phyloP scores from a whole-genome alignment of 2,329 filamentous ascomycete species.

The Ophiostoma ips region DNA sequence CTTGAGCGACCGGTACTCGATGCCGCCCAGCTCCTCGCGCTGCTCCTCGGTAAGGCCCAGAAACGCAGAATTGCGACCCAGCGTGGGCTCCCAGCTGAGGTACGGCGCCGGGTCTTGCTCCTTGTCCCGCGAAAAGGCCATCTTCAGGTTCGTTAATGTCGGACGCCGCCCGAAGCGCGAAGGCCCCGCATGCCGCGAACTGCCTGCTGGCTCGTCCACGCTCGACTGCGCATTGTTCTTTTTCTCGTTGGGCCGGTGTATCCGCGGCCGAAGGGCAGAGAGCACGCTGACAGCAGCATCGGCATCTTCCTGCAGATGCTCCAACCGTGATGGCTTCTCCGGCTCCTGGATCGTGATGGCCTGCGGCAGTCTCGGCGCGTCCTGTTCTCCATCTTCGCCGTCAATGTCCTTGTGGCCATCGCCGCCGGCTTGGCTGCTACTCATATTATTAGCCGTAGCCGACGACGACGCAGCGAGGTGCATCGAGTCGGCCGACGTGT shows the following conservation, averaged over 20 bases:
- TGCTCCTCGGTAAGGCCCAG: conserved; percentile 79
- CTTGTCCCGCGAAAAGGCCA: conserved; percentile 39
- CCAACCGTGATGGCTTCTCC: conserved; percentile 26
- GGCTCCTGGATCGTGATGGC: conserved; percentile 58
- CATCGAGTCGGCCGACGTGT: conserved; percentile 21
- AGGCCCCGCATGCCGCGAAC: too few relatives aligned
- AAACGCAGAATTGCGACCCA: conserved; percentile 88
- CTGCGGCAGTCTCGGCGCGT: conserved; percentile 20
- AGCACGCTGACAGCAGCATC: conserved; percentile 27
- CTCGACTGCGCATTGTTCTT: background rate
- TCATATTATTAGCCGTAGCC: background rate
- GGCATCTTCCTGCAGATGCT: conserved; percentile 30
- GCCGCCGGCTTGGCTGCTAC: background rate
- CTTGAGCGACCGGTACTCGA: conserved; percentile 88
- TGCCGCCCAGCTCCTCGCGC: conserved; percentile 86
- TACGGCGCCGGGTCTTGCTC: conserved; percentile 59
- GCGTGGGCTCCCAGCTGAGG: conserved; percentile 83
- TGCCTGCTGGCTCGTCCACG: conserved; percentile 11
- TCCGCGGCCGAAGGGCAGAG: conserved; percentile 29
- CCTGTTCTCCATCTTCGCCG: background rate
- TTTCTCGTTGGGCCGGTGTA: conserved; percentile 23
- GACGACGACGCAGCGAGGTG: conserved; percentile 7
- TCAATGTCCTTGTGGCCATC: background rate
- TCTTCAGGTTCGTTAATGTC: conserved; percentile 46
- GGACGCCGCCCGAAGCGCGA: conserved; percentile 24